A percentile compares a stretch with the other conserved stretches of the same genome.
These are phyloP conservation scores for Protea cynaroides DNA, from an alignment of 164 flowering plant genomes.

Conservation along the genomic window DNA sequence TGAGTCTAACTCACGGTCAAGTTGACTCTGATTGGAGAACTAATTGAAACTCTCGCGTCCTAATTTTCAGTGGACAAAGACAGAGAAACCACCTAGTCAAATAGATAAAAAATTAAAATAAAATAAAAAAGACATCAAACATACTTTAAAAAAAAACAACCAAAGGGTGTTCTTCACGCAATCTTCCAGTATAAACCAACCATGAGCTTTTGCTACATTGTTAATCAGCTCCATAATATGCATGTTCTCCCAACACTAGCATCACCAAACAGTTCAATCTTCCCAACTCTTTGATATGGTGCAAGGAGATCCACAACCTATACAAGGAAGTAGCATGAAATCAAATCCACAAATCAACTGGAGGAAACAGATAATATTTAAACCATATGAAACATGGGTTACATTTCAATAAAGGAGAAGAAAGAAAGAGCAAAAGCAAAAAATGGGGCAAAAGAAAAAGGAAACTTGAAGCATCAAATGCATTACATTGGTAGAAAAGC, in stretches of 20 bases:
- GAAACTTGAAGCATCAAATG: background rate
- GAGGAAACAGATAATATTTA: background rate
- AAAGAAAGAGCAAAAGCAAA: background rate
- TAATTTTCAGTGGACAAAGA: too few relatives aligned
- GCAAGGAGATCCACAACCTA: constrained; percentile 97
- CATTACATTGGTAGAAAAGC: background rate
- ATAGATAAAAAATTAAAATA: background rate
- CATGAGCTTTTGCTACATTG: constrained; percentile 98
- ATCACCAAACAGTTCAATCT: constrained; percentile 98
- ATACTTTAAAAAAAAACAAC: background rate
- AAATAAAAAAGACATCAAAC: background rate
- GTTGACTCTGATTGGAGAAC: too few relatives aligned
- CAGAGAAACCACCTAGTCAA: constrained; percentile 85
- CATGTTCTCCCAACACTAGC: constrained; percentile 98
- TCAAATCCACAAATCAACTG: background rate
- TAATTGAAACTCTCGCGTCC: too few relatives aligned
- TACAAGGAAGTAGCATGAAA: background rate
- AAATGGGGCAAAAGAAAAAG: too few relatives aligned
- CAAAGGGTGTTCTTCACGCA: background rate
- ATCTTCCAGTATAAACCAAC: constrained; percentile 25
- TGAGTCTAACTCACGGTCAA: too few relatives aligned
- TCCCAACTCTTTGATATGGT: constrained; percentile 94
- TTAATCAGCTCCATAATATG: constrained; percentile 97
- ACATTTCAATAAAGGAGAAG: background rate
- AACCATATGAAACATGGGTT: background rate